Evolutionary conservation across 192 early-diverging fungal species (phyloP), one percentile per base, ranked within the genome.

Genomic region (Dissophora ornata): DNA sequence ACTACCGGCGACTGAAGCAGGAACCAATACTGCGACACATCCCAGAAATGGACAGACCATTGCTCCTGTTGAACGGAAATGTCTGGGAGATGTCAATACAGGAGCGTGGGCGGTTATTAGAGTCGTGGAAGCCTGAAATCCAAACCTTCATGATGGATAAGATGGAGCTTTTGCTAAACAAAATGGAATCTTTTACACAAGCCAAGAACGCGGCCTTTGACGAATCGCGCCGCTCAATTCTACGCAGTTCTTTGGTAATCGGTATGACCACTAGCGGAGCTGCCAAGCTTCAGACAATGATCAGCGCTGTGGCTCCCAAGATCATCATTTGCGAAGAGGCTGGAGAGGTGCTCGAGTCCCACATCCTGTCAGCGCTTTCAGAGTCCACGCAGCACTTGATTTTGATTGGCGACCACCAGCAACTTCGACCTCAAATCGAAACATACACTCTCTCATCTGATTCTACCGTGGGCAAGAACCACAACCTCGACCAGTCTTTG

Each of bases 231-330:
- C 57, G 57, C 47, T 62, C 40, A 19, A 63, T 81, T 42, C 65
- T 84, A 1, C 50, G 61, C 25, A 28, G 62, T 8, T 42, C 57
- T 33, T 45, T 79, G 9, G 83, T 90, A 10, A 79, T 90, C 19
- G 89, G 85, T 1, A 83, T 86, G 69, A 90, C 89, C 1, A 90
- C 89, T 22, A 83, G 69, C 15, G 89, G 87, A 13, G 86, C 87
- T 7, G 89, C 89, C 24, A 86, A 83, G 51, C 42, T 52, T 38
- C 80, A 86, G 51, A 59, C 54, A 5, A 55, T 85, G 21, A 55
- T 89, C 18, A 45, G 62, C 12, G 60, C 63, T 1, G 62, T 88
- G 36, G 67, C 71, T 6, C 87, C 87, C 9, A 69, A 65, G 10
- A 62, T 88, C 25, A 83, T 88, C 53, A 80, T 88, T 36, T 85